These are phyloP conservation scores for Xylaria palmicola DNA, from an alignment of 495 filamentous ascomycete species.

Conservation along the genomic window DNA sequence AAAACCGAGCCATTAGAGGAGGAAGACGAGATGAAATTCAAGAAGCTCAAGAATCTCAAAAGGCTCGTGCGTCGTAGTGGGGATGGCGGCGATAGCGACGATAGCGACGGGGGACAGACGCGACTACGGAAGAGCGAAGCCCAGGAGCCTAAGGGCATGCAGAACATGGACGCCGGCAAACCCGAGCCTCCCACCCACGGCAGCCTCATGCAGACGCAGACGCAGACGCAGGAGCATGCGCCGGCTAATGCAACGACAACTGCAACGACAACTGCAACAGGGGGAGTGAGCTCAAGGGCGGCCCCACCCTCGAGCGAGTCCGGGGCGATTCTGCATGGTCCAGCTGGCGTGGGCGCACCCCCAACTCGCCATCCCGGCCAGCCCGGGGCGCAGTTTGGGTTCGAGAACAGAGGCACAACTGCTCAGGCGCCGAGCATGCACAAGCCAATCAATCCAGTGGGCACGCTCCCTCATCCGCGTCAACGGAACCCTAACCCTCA, in stretches of 20 bases:
- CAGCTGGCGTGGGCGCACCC: conserved; percentile 16
- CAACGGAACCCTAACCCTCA: too few species aligned
- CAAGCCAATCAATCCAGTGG: background rate
- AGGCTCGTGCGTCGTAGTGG: conserved; percentile 12
- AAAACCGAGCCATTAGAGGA: conserved; percentile 16
- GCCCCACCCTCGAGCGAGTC: conserved; percentile 24
- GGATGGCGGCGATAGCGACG: background rate
- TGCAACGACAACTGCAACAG: conserved; percentile 1
- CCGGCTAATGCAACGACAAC: background rate
- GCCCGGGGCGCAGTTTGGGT: background rate
- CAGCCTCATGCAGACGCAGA: background rate
- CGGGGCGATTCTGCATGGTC: conserved; percentile 20
- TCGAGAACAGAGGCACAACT: too few species aligned
- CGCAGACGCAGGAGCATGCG: background rate
- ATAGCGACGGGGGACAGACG: background rate
- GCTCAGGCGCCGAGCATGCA: background rate
- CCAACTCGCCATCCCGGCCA: background rate
- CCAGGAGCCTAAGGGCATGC: background rate
- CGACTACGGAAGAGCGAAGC: background rate
- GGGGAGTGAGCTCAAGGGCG: conserved; percentile 2
- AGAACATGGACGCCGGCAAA: background rate
- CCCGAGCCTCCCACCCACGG: conserved; percentile 3
- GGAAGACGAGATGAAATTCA: conserved; percentile 25
- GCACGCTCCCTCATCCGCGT: background rate
- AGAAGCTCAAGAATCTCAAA: conserved; percentile 13